Conservation (phyloP, 768 basidiomycete species). For the Pulveroboletus sp. region DNA sequence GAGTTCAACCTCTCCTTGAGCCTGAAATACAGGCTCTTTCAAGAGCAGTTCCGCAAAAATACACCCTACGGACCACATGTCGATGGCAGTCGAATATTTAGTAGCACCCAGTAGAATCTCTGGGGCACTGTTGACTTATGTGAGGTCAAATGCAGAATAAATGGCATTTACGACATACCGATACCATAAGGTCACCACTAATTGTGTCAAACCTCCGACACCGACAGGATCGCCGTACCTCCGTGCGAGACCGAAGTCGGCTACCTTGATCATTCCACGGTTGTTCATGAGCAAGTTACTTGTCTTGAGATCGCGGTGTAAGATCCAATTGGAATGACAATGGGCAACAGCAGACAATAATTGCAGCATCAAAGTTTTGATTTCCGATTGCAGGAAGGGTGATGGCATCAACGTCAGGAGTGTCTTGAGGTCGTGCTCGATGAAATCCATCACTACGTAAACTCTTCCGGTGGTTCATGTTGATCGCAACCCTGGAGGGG, state of each 20-base stretch:
- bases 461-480: conserved; percentile 53
- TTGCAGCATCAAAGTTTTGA: conserved; percentile 95
- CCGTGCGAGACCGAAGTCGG: conserved; percentile 95
- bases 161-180: conserved; percentile 51
- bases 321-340: conserved; percentile 95
- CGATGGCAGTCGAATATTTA: conserved; percentile 92
- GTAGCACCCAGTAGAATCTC: conserved; percentile 92
- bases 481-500: conserved; percentile 4
- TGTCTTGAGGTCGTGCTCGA: conserved; percentile 98
- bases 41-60: conserved; percentile 95
- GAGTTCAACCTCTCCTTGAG: conserved; percentile 92
- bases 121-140: conserved; percentile 60
- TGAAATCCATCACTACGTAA: conserved; percentile 99
- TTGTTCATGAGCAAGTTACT: conserved; percentile 99
- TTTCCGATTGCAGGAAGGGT: conserved; percentile 95
- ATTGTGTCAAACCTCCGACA: conserved; percentile 93
- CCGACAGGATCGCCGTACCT: conserved; percentile 96
- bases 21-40: conserved; percentile 96
- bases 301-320: conserved; percentile 96
- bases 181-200: conserved; percentile 99
- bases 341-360: conserved; percentile 89
- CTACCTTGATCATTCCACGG: conserved; percentile 96
- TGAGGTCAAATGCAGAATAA: conserved; percentile 10
- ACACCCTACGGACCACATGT: conserved; percentile 99
- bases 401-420: conserved; percentile 92